Base-by-base conservation (phyloP, 805 yeast species). In the Yarrowia osloensis region DNA sequence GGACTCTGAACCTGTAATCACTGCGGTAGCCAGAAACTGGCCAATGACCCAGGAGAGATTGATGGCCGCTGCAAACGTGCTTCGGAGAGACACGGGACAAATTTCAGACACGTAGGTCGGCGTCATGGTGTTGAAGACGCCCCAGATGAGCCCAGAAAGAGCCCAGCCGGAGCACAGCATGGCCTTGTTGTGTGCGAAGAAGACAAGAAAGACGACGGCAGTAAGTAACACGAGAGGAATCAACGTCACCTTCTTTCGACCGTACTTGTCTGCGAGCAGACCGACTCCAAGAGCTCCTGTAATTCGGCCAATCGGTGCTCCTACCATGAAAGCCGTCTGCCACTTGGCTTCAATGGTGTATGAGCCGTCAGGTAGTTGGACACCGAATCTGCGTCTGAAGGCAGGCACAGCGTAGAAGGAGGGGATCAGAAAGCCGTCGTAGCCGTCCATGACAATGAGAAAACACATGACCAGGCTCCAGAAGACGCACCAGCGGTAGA, bases 381-480 rank as follows among this genome's bases (percentile, higher is more conserved):
- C 65, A 1, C 86, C 86, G 68, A 77, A 83, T 69, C 77, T 77
- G 63, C 71, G 71, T 54, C 73, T 73, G 69, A 83, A 83, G 22
- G 80, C 77, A 1, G 84, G 83, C 70, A 80, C 77, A 2, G 80
- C 84, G 73, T 76, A 82, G 71, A 83, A 78, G 5, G 80, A 74
- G 29, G 75, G 72, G 59, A 82, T 73, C 55, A 83, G 73, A 49
- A 75, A 75, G 19, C 76, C 72, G 70, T 83, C 86, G 73, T 80
- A 83, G 19, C 84, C 85, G 70, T 81, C 85, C 85, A 82, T 82
- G 63, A 82, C 70, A 66, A 82, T 74, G 24, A 82, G 78, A 5
- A 79, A 70, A 4, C 84, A 80, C 39, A 83, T 71, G 31, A 81
- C 71, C 17, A 81, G 69, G 3, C 84, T 79, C 86, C 85, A 83